phyloP scores from a whole-genome alignment of 2,329 filamentous ascomycete genomes.

The Monosporascus sp. region DNA sequence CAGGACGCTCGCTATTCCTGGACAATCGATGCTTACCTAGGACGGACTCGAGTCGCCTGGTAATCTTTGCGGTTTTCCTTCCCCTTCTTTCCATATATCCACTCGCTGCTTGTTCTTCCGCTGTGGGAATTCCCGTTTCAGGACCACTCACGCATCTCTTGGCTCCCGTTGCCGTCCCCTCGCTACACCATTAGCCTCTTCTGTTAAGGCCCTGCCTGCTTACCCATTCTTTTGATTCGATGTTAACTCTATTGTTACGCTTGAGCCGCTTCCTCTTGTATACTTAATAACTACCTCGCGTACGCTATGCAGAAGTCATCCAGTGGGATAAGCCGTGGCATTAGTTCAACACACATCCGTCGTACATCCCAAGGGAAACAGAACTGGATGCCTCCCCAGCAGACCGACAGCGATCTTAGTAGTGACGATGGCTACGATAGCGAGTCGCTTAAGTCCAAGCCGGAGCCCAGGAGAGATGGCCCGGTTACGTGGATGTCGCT shows the following conservation, averaged over 20 bases:
- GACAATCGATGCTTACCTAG: no score
- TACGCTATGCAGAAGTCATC: not conserved
- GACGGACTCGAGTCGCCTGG: no score
- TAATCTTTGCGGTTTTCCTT: not conserved
- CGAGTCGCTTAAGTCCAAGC: slow-evolving; percentile 15
- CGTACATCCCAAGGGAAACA: not conserved
- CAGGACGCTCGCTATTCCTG: no score
- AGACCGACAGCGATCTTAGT: not conserved
- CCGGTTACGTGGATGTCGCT: slow-evolving; percentile 64
- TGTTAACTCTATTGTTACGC: not conserved
- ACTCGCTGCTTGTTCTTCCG: not conserved
- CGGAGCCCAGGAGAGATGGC: slow-evolving; percentile 9
- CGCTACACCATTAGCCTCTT: not conserved
- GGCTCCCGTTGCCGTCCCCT: not conserved
- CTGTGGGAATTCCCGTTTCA: not conserved
- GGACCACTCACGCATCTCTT: not conserved
- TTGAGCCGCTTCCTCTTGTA: not conserved
- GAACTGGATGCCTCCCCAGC: not conserved
- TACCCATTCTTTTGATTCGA: not conserved
- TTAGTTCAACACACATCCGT: not conserved
- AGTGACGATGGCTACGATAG: slow-evolving; percentile 7
- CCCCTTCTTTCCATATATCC: not conserved
- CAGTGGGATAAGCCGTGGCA: slow-evolving; percentile 1
- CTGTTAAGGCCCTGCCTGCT: not conserved
- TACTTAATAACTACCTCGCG: not conserved